A percentile compares a stretch with the other conserved stretches of the same genome.
phyloP scores from a whole-genome alignment of 106 monocot species.

The Allium cepa region DNA sequence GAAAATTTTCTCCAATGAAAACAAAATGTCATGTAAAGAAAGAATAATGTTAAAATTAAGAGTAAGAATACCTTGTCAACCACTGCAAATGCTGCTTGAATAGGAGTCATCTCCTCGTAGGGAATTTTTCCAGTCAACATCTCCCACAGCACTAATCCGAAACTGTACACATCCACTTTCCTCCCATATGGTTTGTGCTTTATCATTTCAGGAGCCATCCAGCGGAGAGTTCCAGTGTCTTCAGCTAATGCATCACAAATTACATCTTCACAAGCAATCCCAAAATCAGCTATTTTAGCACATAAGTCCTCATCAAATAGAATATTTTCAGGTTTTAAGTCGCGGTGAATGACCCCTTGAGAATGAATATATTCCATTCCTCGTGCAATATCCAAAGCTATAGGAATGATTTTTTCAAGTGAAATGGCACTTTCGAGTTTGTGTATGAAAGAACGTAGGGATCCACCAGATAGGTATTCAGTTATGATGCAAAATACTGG shows the following conservation, averaged over 20 bases:
- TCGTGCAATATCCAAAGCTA: slow-evolving; percentile 51
- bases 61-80: slow-evolving; percentile 37
- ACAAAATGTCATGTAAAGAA: no score
- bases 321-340: slow-evolving; percentile 68
- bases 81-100: slow-evolving; percentile 61
- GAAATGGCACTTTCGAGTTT: slow-evolving; percentile 34
- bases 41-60: no score
- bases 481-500: slow-evolving; percentile 60
- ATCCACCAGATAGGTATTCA: slow-evolving; percentile 59
- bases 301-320: slow-evolving; percentile 52
- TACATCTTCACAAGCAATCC: slow-evolving; percentile 69
- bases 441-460: slow-evolving; percentile 42
- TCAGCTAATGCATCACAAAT: slow-evolving; percentile 41
- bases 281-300: slow-evolving; percentile 65
- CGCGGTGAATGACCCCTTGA: slow-evolving; percentile 63
- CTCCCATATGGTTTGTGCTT: slow-evolving; percentile 48
- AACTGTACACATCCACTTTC: slow-evolving; percentile 73
- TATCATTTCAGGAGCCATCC: slow-evolving; percentile 89
- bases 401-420: slow-evolving; percentile 32
- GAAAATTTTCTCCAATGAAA: no score
- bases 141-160: slow-evolving; percentile 67
- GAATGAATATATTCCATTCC: slow-evolving; percentile 80
- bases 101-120: slow-evolving; percentile 44
- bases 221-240: slow-evolving; percentile 57
- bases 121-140: slow-evolving; percentile 56